phyloP scores from a whole-genome alignment of 2,329 filamentous ascomycete species.

The Aspergillus cejpii region DNA sequence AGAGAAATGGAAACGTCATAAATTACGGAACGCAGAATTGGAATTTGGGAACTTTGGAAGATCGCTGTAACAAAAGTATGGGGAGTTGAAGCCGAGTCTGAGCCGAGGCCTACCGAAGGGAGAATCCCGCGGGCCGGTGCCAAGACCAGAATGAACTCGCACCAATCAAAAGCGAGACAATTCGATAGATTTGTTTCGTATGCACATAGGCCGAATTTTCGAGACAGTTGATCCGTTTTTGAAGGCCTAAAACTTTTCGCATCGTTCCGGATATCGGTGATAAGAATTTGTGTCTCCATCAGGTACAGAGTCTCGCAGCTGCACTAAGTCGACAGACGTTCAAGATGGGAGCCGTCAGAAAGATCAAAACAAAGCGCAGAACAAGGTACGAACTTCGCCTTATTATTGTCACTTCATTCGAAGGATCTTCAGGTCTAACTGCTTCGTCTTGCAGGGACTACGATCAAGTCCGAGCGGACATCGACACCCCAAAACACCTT shows the following conservation, averaged over 20 bases:
- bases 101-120: conserved; percentile 35
- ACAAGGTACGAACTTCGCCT: conserved; percentile 49
- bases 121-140: conserved; percentile 22
- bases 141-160: conserved; percentile 12
- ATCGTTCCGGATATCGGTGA: conserved; percentile 36
- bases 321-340: conserved; percentile 13
- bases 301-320: conserved; percentile 15
- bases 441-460: conserved; percentile 61
- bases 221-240: conserved; percentile 25
- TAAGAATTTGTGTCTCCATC: conserved; percentile 20
- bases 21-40: too few relatives aligned
- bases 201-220: conserved; percentile 28
- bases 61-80: conserved; percentile 12
- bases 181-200: conserved; percentile 20
- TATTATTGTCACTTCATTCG: conserved; percentile 26
- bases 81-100: conserved; percentile 25
- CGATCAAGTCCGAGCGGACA: conserved; percentile 83
- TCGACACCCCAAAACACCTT: conserved; percentile 72
- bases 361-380: conserved; percentile 67
- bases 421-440: conserved; percentile 11
- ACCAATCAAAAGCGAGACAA: conserved; percentile 26
- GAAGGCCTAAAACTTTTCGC: conserved; percentile 14
- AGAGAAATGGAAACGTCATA: conserved; percentile 26
- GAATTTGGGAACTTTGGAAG: conserved; percentile 9
- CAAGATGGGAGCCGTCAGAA: conserved; percentile 61